Evolutionary conservation across 1,284 basidiomycete species (phyloP), one percentile per base, ranked within the genome.

Genomic region (Erythrobasidium hasegawianum): DNA sequence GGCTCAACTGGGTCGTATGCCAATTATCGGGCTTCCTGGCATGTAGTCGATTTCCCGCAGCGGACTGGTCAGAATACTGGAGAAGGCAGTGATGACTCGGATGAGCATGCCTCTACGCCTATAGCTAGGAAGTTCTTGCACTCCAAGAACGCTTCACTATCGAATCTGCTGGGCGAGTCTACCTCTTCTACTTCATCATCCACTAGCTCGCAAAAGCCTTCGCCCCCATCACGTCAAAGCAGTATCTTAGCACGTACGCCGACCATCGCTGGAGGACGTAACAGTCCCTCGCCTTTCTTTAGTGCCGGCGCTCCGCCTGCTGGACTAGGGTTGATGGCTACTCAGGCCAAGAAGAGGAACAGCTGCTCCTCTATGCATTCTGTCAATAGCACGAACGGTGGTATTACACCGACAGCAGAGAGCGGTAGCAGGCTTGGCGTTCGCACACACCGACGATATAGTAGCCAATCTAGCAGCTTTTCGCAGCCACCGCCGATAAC

Each of bases 21-120:
- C n/a, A 40, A 49, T 1, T 65, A 65, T 52, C 22, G 62, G 45
- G 62, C 62, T 39, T 57, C 55, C 8, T 65, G 62, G 62, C 62
- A 65, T 53, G 56, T 65, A 29, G 62, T 65, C 9, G 62, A 65
- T 38, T 56, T 65, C 38, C 62, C 62, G 22, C 18, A 18, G 10
- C n/a, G n/a, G n/a, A n/a, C n/a, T n/a, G n/a, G n/a, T n/a, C n/a
- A 33, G 33, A 33, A 5, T 33, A 33, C n/a, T n/a, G 50, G 26
- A 16, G 16, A 26, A 3, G 26, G n/a, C 14, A 53, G 50, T 16
- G 62, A 57, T 22, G 29, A 38, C 1, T 16, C 9, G 8, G 55
- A 47, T 29, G 61, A 26, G 49, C 38, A 57, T 24, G 41, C 40
- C 1, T 26, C 43, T 22, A 65, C 62, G 2, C 62, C 62, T 22